phyloP scores from a whole-genome alignment of 257 asterid species.

The Plectranthus barbatus region DNA sequence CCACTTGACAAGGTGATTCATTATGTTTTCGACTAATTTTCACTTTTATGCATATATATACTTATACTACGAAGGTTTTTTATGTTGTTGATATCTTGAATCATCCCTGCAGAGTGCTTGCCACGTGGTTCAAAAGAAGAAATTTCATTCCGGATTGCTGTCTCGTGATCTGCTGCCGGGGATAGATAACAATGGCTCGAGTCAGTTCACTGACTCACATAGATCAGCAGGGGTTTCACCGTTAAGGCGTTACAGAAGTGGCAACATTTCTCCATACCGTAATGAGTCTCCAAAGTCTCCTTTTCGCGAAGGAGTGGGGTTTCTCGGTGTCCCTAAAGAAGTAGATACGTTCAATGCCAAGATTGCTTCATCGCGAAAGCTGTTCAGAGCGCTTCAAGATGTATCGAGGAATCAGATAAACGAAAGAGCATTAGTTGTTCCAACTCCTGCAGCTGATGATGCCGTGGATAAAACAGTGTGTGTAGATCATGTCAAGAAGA shows the following conservation, averaged over 20 bases:
- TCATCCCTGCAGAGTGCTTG: constrained; percentile 41
- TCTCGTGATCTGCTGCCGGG: constrained; percentile 38
- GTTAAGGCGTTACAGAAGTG: constrained; percentile 53
- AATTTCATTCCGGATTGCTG: constrained; percentile 69
- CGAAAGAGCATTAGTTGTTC: constrained; percentile 28
- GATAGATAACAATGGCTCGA: constrained; percentile 29
- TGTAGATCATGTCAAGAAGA: constrained; percentile 37
- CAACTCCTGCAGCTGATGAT: constrained; percentile 20
- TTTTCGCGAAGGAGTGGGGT: constrained; percentile 61
- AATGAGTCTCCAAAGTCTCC: constrained; percentile 72
- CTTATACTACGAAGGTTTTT: background rate
- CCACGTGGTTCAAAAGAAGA: constrained; percentile 46
- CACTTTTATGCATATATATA: background rate
- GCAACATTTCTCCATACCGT: constrained; percentile 73
- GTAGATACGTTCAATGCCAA: constrained; percentile 37
- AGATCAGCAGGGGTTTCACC: constrained; percentile 54
- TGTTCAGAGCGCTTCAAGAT: constrained; percentile 48
- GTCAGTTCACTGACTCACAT: constrained; percentile 25
- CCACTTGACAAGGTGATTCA: constrained; percentile 69
- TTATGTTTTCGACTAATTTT: background rate
- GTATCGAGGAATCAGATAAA: constrained; percentile 35
- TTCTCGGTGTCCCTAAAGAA: constrained; percentile 70
- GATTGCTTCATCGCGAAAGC: constrained; percentile 43
- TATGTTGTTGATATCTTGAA: background rate
- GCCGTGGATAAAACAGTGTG: constrained; percentile 36